Evolutionary conservation across 2,329 filamentous ascomycete species (phyloP).

Genomic region (Chaetomium olivaceum): DNA sequence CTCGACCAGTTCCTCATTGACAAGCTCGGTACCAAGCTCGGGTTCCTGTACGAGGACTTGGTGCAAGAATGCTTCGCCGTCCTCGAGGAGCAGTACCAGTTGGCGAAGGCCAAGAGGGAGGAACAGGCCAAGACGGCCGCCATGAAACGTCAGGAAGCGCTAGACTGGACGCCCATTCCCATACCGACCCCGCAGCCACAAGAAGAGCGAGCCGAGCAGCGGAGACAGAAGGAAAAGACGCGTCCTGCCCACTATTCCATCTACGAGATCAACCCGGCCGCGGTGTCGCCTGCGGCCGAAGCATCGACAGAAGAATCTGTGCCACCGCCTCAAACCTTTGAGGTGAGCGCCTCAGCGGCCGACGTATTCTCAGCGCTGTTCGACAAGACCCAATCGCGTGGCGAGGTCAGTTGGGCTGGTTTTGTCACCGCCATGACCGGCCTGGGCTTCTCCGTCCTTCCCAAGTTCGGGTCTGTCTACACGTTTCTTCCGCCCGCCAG

Average conservation of each 20-base stretch:
- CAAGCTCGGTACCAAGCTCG: conserved; percentile 43
- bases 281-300: background rate
- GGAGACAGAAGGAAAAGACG: conserved; percentile 48
- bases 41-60: conserved; percentile 47
- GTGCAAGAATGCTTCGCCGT: conserved; percentile 42
- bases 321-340: conserved; percentile 32
- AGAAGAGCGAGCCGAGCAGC: conserved; percentile 38
- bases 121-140: background rate
- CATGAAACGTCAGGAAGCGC: conserved; percentile 22
- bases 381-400: conserved; percentile 30
- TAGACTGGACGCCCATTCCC: conserved; percentile 28
- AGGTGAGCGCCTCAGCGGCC: conserved; percentile 43
- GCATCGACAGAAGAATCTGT: background rate
- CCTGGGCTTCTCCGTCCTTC: conserved; percentile 44
- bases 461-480: conserved; percentile 46
- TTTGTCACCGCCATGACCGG: conserved; percentile 47
- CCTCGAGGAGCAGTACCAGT: conserved; percentile 37
- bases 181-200: conserved; percentile 26
- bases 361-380: conserved; percentile 44
- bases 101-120: conserved; percentile 33
- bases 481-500: conserved; percentile 41
- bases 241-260: conserved; percentile 41
- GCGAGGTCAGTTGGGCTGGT: conserved; percentile 39
- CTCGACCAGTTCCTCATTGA: conserved; percentile 38
- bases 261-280: conserved; percentile 36